These are phyloP conservation scores for Cordyceps farinosa DNA, from an alignment of 2,329 filamentous ascomycete species.

Conservation along the genomic window DNA sequence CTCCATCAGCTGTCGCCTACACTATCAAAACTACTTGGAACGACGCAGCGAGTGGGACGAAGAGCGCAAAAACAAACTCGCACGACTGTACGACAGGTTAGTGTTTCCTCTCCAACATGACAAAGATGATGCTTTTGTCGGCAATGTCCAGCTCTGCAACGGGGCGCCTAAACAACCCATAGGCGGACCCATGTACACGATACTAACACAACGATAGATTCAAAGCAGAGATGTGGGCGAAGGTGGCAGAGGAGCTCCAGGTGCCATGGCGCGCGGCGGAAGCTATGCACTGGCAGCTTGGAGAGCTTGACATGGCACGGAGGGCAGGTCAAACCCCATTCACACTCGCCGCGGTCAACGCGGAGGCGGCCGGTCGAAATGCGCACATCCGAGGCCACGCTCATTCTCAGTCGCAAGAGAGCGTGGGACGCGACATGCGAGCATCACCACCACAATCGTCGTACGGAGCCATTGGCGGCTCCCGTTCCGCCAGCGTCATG, in stretches of 20 bases:
- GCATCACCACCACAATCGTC: slow-evolving; percentile 38
- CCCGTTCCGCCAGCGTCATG: not conserved
- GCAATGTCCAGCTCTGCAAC: slow-evolving; percentile 15
- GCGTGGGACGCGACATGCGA: slow-evolving; percentile 40
- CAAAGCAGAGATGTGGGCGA: slow-evolving; percentile 97
- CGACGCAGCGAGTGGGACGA: slow-evolving; percentile 93
- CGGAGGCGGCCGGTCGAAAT: slow-evolving; percentile 38
- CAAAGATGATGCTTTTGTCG: slow-evolving; percentile 17
- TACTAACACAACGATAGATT: slow-evolving; percentile 57
- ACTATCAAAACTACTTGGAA: slow-evolving; percentile 97
- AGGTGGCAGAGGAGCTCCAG: slow-evolving; percentile 90
- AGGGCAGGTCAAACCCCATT: slow-evolving; percentile 89
- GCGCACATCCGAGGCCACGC: slow-evolving; percentile 38
- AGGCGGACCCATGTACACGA: not conserved
- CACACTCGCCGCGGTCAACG: slow-evolving; percentile 57
- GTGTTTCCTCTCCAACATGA: slow-evolving; percentile 27
- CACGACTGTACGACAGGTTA: slow-evolving; percentile 90
- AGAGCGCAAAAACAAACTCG: slow-evolving; percentile 95
- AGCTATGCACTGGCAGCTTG: slow-evolving; percentile 97
- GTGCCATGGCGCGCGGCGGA: slow-evolving; percentile 94
- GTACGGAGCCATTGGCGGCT: slow-evolving; percentile 36
- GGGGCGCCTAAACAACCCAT: not conserved
- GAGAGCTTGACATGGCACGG: slow-evolving; percentile 88
- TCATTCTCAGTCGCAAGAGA: slow-evolving; percentile 47
- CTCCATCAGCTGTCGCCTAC: slow-evolving; percentile 87